These are phyloP conservation scores for Lachancea fermentati DNA, from an alignment of 805 yeast genomes.

Conservation along the genomic window DNA sequence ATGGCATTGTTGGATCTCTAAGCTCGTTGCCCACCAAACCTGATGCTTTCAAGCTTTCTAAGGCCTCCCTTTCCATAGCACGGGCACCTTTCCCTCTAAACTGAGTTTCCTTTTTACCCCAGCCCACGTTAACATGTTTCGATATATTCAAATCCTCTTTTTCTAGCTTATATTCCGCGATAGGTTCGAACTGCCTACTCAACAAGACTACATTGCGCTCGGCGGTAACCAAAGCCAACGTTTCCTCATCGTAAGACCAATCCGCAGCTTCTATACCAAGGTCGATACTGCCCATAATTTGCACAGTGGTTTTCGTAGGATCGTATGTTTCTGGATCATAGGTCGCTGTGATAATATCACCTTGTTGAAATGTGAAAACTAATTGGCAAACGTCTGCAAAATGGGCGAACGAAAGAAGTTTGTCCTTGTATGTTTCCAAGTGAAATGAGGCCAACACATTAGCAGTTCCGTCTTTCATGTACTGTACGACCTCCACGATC, in stretches of 20 bases:
- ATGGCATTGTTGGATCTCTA: constrained; percentile 86
- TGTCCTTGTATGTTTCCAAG: constrained; percentile 35
- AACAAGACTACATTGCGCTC: constrained; percentile 59
- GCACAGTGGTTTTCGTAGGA: constrained; percentile 49
- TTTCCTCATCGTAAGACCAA: constrained; percentile 93
- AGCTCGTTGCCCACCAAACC: constrained; percentile 64
- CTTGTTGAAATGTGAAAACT: constrained; percentile 62
- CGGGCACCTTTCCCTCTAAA: constrained; percentile 91
- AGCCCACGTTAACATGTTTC: constrained; percentile 91
- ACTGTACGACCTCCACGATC: constrained; percentile 70
- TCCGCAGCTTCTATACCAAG: constrained; percentile 62
- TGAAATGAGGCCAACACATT: constrained; percentile 58
- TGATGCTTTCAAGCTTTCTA: constrained; percentile 43
- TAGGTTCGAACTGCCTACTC: constrained; percentile 73
- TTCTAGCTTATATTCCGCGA: constrained; percentile 55
- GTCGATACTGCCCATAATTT: constrained; percentile 81
- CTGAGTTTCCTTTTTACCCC: constrained; percentile 98
- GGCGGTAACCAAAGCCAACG: constrained; percentile 60
- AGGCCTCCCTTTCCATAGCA: constrained; percentile 60
- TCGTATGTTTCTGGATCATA: constrained; percentile 45
- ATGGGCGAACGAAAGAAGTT: constrained; percentile 53
- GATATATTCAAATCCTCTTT: constrained; percentile 61
- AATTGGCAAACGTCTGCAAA: constrained; percentile 64
- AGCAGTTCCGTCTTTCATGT: constrained; percentile 56
- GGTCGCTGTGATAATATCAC: constrained; percentile 67